Conservation (phyloP, 768 basidiomycete species). For the Boletus eberwhitei region DNA sequence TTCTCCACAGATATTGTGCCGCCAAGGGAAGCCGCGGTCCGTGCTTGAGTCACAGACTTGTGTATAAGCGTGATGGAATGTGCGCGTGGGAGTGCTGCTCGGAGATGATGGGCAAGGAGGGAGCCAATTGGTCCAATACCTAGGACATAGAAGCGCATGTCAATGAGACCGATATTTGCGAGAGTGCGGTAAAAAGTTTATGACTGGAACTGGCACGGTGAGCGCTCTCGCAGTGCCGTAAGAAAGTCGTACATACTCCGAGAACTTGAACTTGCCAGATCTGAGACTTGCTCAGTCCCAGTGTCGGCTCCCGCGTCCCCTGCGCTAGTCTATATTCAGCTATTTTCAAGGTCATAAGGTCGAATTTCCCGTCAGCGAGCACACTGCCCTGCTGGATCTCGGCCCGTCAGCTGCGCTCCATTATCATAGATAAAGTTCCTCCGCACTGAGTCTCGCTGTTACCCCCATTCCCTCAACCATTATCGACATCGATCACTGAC, state of each 20-base stretch:
- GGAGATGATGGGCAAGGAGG: slow-evolving; percentile 77
- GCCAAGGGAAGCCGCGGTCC: slow-evolving; percentile 31
- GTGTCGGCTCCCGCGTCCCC: not conserved
- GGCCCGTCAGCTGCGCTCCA: slow-evolving; percentile 6
- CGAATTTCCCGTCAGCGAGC: not conserved
- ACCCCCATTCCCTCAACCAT: slow-evolving; percentile 6
- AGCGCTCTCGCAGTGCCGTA: too few species aligned
- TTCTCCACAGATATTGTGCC: slow-evolving; percentile 47
- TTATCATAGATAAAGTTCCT: slow-evolving; percentile 8
- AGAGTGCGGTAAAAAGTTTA: too few species aligned
- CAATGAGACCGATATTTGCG: not conserved
- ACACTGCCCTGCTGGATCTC: not conserved
- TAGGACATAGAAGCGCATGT: slow-evolving; percentile 68
- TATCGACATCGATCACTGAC: slow-evolving; percentile 11
- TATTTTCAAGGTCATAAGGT: slow-evolving; percentile 26
- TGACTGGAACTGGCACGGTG: too few species aligned
- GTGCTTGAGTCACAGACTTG: slow-evolving; percentile 43
- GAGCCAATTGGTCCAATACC: slow-evolving; percentile 84
- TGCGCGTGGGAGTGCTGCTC: slow-evolving; percentile 47
- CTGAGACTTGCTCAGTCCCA: not conserved
- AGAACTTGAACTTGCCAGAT: not conserved
- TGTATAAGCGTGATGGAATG: slow-evolving; percentile 70
- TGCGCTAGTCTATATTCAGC: slow-evolving; percentile 1
- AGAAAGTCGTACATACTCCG: not conserved
- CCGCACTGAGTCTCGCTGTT: not conserved